These are phyloP conservation scores for Sclerotinia subarctica DNA, from an alignment of 2,329 filamentous ascomycete genomes.

Conservation along the genomic window DNA sequence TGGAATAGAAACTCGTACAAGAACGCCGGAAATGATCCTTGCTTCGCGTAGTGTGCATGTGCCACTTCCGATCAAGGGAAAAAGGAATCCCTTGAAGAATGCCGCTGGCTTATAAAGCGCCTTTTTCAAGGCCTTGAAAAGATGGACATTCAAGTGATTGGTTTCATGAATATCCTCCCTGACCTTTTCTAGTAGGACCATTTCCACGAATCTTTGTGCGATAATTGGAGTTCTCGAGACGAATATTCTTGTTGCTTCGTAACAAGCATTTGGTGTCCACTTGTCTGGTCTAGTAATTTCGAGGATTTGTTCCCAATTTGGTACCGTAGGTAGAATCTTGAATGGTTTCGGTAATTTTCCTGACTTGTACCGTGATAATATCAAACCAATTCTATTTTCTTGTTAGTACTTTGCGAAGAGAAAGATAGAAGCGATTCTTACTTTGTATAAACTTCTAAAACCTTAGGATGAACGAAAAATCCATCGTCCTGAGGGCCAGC, in stretches of 20 bases:
- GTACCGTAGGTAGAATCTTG: slow-evolving; percentile 90
- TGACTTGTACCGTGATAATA: slow-evolving; percentile 89
- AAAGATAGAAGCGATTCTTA: slow-evolving; percentile 40
- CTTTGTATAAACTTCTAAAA: slow-evolving; percentile 92
- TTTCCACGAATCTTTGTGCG: slow-evolving; percentile 81
- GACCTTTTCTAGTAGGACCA: slow-evolving; percentile 84
- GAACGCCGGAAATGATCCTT: slow-evolving; percentile 82
- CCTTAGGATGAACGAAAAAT: slow-evolving; percentile 82
- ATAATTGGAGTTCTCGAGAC: slow-evolving; percentile 77
- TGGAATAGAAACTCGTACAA: slow-evolving; percentile 80
- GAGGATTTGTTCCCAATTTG: slow-evolving; percentile 87
- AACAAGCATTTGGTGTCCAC: slow-evolving; percentile 75
- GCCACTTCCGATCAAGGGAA: slow-evolving; percentile 79
- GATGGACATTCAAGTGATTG: slow-evolving; percentile 91
- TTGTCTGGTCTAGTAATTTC: slow-evolving; percentile 76
- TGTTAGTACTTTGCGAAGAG: slow-evolving; percentile 20
- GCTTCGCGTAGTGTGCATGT: slow-evolving; percentile 93
- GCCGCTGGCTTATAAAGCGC: slow-evolving; percentile 88
- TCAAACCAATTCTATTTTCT: slow-evolving; percentile 66
- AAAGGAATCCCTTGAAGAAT: slow-evolving; percentile 95
- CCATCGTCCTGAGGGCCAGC: slow-evolving; percentile 63
- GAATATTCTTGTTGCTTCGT: slow-evolving; percentile 89
- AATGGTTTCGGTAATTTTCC: slow-evolving; percentile 97
- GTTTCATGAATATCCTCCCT: slow-evolving; percentile 90
- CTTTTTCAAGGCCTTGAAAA: slow-evolving; percentile 93